Base-by-base conservation (phyloP, 192 early-diverging fungal species). In the Spinellus fusiger region DNA sequence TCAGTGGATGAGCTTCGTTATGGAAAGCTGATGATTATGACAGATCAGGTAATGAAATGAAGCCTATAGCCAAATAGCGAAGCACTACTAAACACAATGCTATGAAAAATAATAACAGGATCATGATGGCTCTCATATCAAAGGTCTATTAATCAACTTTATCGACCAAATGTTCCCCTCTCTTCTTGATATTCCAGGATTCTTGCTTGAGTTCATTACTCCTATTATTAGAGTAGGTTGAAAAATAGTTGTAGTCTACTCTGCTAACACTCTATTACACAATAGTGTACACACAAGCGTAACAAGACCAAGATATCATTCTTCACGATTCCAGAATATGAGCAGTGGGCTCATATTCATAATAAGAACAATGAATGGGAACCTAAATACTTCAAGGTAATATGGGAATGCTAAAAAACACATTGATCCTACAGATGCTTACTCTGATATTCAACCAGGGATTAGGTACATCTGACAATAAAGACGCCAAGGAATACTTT, bases 11-110 rank as follows among this genome's bases (percentile, higher is more conserved):
- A 86, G 27, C 75, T 98, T 72, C 82, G 96, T 52, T 99, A 99
- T 69, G 96, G 95, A 0, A 86, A 89, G 53, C 77, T 99, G 12
- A 96, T 99, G 86, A 94, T 97, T 55, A 99, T 99, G 96, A 91
- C 95, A 4, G 96, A 99, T 86, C 96, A 96, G 62, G 75, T 80
- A 62, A 58, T 65, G 26, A 33, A 54, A 20, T 38, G 16, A 18
- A 53, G 25, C 32, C n/a, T 54, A 5, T 9, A 20, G 9, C 18
- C 32, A n/a, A 47, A 18, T 0, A 15, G 16, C 20, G 8, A 61
- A n/a, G n/a, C n/a, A n/a, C n/a, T 22, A 69, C 8, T 62, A 22
- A 33, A 58, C 10, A 5, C 10, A 6, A 44, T n/a, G 1, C 12
- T 23, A 12, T 51, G 1, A 61, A 77, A 12, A n/a, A 44, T 44